Base-by-base conservation (phyloP, 1,284 basidiomycete genomes). In the Laetiporus sulphureus region DNA sequence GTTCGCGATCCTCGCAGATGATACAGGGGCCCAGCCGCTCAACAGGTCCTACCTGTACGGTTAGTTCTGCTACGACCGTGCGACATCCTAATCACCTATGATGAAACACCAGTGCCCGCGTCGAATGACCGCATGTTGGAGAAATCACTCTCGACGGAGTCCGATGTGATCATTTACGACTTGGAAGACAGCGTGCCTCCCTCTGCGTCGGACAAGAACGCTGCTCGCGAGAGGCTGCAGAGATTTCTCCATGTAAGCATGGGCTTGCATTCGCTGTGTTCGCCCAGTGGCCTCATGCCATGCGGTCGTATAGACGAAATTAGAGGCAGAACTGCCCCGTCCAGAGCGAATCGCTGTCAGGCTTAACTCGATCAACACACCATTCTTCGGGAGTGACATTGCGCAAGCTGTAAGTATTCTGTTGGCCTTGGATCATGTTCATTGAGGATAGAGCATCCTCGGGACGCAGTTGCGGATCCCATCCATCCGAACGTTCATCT, bases 131-230 rank as follows among this genome's bases (percentile, higher is more conserved):
- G 77, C 37, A 90, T 91, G 85, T 75, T 92, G 15, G 69, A 82
- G 54, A 91, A 91, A 57, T 88, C 87, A 0, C 67, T 85, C 29
- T 61, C 55, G 7, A 71, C 71, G 8, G 59, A 63, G 1, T 82
- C 88, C 1, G 89, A 92, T 53, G 71, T 82, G 24, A 69, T 91
- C 23, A 81, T 89, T n/a, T 92, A 90, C 56, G 89, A 92, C 64
- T 69, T 92, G 15, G 89, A 92, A 57, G 89, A 92, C 58, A 87
- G 84, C 44, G 78, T 92, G 0, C 70, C 86, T 4, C 83, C 83
- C 6, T 68, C 68, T 12, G 58, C 65, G 2, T 49, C 56, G 6
- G 77, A 83, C 55, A 92, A 91, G 62, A 58, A 59, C 7, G 63
- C 67, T 38, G 86, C 89, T 0, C 69, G 89, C 46, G 55, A 59